These are phyloP conservation scores for Debaryomyces prosopidis DNA, from an alignment of 805 yeast species.

Conservation along the genomic window DNA sequence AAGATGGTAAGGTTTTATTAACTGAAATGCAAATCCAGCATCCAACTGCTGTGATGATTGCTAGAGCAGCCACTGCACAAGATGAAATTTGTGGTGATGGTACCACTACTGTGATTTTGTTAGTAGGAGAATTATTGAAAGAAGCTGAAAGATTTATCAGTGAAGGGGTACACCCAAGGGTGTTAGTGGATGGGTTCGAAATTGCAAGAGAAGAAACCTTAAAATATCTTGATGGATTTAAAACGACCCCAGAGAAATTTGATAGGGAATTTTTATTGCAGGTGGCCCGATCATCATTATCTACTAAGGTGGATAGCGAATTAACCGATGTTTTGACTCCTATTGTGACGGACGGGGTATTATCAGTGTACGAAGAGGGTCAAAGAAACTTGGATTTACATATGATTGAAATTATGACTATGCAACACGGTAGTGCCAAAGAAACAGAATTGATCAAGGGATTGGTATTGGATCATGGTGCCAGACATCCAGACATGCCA, in stretches of 20 bases:
- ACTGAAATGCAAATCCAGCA: slow-evolving; percentile 91
- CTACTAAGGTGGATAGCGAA: slow-evolving; percentile 81
- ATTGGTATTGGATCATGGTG: slow-evolving; percentile 95
- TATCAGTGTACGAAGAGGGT: slow-evolving; percentile 59
- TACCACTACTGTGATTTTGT: slow-evolving; percentile 90
- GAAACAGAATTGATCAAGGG: slow-evolving; percentile 86
- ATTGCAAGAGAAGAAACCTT: slow-evolving; percentile 77
- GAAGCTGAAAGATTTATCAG: slow-evolving; percentile 90
- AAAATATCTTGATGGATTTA: slow-evolving; percentile 67
- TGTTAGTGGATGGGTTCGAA: slow-evolving; percentile 94
- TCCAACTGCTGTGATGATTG: slow-evolving; percentile 55
- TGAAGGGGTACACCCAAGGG: slow-evolving; percentile 96
- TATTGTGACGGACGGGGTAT: slow-evolving; percentile 93
- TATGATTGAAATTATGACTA: slow-evolving; percentile 97
- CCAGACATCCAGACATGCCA: slow-evolving; percentile 99
- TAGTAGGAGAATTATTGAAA: slow-evolving; percentile 91
- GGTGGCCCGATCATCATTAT: slow-evolving; percentile 86
- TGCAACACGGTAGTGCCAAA: slow-evolving; percentile 88
- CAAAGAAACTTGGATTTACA: slow-evolving; percentile 72
- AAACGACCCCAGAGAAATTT: slow-evolving; percentile 49
- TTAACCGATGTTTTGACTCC: slow-evolving; percentile 84
- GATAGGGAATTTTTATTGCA: slow-evolving; percentile 88
- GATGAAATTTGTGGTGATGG: slow-evolving; percentile 99
- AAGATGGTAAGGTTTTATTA: slow-evolving; percentile 92
- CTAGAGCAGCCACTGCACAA: slow-evolving; percentile 97